These are phyloP conservation scores for Saccharomycopsis phalli DNA, from an alignment of 1,139 yeast genomes.

Conservation along the genomic window DNA sequence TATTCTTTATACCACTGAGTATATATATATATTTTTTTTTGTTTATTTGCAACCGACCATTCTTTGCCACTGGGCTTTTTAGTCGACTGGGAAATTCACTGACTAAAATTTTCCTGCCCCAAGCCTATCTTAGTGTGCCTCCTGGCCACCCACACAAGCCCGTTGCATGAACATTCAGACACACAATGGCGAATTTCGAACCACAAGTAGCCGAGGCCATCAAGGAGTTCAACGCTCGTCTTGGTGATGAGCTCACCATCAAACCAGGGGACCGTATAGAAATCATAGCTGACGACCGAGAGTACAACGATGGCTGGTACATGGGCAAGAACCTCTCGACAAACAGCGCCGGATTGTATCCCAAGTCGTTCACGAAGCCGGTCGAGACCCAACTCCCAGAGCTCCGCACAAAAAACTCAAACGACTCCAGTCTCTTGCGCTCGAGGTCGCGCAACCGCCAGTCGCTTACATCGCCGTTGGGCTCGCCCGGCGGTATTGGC, in stretches of 20 bases:
- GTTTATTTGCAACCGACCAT: too few species aligned
- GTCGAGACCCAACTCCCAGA: constrained; percentile 25
- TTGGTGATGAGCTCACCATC: constrained; percentile 82
- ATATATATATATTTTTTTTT: too few species aligned
- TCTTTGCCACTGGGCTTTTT: too few species aligned
- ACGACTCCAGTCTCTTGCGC: constrained; percentile 31
- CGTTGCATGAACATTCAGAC: too few species aligned
- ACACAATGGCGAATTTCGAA: constrained; percentile 3
- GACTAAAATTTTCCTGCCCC: too few species aligned
- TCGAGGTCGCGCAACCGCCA: constrained; percentile 46
- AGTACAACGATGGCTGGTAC: constrained; percentile 97
- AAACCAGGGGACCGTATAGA: constrained; percentile 80
- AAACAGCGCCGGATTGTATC: constrained; percentile 75
- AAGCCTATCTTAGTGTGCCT: too few species aligned
- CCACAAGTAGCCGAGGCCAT: constrained; percentile 37
- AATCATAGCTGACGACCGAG: constrained; percentile 85
- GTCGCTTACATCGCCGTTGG: constrained; percentile 14
- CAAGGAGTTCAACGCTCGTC: constrained; percentile 76
- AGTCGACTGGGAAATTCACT: too few species aligned
- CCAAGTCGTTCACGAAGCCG: constrained; percentile 69
- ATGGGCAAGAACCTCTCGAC: constrained; percentile 73
- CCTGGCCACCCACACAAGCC: too few species aligned
- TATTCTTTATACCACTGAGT: too few species aligned
- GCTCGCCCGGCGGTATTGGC: constrained; percentile 4
- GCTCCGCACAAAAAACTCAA: constrained; percentile 14